A percentile compares a stretch with the other conserved stretches of the same genome.
These are phyloP conservation scores for Phytophthora podocarpi DNA, from an alignment of 352 stramenopile genomes.

Conservation along the genomic window DNA sequence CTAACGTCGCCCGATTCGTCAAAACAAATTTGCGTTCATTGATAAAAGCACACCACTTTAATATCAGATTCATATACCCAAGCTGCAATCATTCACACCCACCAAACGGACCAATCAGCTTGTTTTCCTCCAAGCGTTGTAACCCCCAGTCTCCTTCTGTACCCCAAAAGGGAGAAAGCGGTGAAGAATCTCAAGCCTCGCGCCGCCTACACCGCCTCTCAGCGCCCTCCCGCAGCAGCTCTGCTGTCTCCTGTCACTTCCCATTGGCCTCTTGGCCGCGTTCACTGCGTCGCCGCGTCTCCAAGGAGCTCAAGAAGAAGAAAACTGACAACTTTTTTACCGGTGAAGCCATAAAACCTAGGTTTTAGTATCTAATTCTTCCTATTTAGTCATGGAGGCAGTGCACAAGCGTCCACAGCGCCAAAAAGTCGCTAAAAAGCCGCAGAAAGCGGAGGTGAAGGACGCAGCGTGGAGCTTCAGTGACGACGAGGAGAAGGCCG, in stretches of 20 bases:
- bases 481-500: constrained; percentile 14
- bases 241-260: neutral
- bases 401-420: constrained; percentile 24
- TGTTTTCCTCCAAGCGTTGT: constrained; percentile 13
- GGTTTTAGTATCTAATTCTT: constrained; percentile 13
- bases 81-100: too few species aligned
- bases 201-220: neutral
- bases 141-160: constrained; percentile 13
- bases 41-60: too few species aligned
- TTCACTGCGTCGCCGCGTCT: constrained; percentile 2
- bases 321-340: constrained; percentile 5
- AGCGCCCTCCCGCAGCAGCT: neutral
- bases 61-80: too few species aligned
- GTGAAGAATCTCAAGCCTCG: constrained; percentile 23
- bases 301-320: constrained; percentile 16
- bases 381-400: constrained; percentile 26
- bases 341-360: constrained; percentile 28
- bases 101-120: constrained; percentile 33
- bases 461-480: neutral
- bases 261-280: neutral
- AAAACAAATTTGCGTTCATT: too few species aligned
- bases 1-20: too few species aligned
- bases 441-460: constrained; percentile 4
- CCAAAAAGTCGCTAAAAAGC: neutral
- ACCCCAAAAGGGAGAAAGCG: constrained; percentile 22